Conservation (phyloP, 2,329 filamentous ascomycete species). For the Ascochyta lentis region DNA sequence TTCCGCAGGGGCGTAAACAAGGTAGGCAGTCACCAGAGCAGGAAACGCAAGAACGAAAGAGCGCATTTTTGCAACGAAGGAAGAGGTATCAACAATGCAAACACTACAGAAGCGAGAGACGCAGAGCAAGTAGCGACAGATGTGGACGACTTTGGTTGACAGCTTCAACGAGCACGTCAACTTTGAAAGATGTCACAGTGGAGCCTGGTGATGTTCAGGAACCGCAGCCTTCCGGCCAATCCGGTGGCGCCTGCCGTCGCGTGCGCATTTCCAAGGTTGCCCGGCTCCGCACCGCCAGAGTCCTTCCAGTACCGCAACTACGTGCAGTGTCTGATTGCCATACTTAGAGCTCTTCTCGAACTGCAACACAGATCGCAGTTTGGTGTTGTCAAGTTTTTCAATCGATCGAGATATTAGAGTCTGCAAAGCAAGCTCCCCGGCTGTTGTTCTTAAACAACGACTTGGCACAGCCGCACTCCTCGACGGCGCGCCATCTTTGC, state of each 20-base stretch:
- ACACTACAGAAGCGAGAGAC: slow-evolving; percentile 1
- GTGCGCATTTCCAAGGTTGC: slow-evolving; percentile 1
- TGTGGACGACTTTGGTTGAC: slow-evolving; percentile 3
- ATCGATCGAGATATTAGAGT: neutral
- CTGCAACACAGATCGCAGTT: neutral
- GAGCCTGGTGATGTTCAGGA: slow-evolving; percentile 21
- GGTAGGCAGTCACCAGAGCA: slow-evolving; percentile 23
- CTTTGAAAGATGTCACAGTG: slow-evolving; percentile 30
- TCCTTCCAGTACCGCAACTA: neutral
- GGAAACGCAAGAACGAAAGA: slow-evolving; percentile 22
- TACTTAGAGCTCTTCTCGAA: neutral
- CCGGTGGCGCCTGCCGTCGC: slow-evolving; percentile 9
- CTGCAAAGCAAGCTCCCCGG: neutral
- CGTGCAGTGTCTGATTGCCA: neutral
- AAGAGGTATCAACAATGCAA: neutral
- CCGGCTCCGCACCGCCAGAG: neutral
- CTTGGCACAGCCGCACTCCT: neutral
- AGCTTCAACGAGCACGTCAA: slow-evolving; percentile 20
- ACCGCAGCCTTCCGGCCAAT: slow-evolving; percentile 30
- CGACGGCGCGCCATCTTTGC: neutral
- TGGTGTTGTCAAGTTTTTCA: neutral
- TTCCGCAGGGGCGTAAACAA: slow-evolving; percentile 44
- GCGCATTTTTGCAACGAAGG: slow-evolving; percentile 24
- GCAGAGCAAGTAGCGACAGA: slow-evolving; percentile 3
- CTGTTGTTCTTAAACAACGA: neutral